Conservation (phyloP, 1,284 basidiomycete species). For the Cryptococcus jaspeensis region DNA sequence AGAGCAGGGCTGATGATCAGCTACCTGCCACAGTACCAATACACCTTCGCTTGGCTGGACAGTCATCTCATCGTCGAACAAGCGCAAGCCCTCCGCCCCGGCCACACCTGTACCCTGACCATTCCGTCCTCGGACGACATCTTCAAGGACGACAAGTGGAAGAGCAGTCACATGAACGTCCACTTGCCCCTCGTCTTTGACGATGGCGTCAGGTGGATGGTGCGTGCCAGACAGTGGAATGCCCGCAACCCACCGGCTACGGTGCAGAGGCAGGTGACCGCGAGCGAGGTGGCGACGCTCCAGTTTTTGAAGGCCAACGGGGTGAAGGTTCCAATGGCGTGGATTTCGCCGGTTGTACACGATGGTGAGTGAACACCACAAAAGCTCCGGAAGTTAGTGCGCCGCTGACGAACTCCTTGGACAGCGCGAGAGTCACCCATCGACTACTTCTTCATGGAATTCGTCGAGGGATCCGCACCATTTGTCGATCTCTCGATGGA, state of each 20-base stretch:
- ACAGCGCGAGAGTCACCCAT: too few species aligned
- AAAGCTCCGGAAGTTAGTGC: neutral
- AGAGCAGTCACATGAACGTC: neutral
- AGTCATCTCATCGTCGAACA: too few species aligned
- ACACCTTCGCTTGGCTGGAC: too few species aligned
- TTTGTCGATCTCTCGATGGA: neutral
- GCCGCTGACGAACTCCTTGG: too few species aligned
- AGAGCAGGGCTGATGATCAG: too few species aligned
- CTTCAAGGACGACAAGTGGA: neutral
- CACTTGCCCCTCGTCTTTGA: slow-evolving; percentile 12
- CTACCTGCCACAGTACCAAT: too few species aligned
- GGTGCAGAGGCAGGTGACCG: neutral
- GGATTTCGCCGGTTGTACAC: neutral
- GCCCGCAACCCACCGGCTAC: neutral
- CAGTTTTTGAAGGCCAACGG: neutral
- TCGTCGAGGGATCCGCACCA: neutral
- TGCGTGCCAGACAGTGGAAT: slow-evolving; percentile 1
- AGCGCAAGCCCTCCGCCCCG: slow-evolving; percentile 2
- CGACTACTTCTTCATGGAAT: neutral
- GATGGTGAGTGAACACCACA: neutral
- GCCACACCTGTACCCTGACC: neutral
- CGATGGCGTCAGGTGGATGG: neutral
- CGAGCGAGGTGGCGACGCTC: slow-evolving; percentile 1
- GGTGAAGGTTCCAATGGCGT: slow-evolving; percentile 2
- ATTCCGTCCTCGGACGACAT: neutral